Base-by-base conservation (phyloP, 1,139 yeast genomes). In the Geotrichum histeridarum region DNA sequence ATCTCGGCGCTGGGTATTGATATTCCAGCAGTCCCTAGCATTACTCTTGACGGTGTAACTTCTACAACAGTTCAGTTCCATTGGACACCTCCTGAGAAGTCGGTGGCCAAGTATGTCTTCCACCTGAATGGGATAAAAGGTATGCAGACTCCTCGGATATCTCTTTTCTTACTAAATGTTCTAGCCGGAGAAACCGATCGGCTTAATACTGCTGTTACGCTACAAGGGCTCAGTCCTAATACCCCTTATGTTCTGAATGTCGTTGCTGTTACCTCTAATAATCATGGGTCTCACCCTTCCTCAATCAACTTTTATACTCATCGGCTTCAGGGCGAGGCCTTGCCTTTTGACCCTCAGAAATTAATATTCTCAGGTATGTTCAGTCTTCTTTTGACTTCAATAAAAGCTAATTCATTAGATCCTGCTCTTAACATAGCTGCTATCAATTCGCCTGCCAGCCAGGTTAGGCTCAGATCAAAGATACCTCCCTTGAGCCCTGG, bases 1-100 rank as follows among this genome's bases (percentile, higher is more conserved):
- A 76, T 81, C 51, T 75, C 74, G 58, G 68, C 74, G 12, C 67
- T 83, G 48, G 78, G 79, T 51, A 75, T 83, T 32, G 76, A 76
- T 41, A 76, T 82, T 14, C 86, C 88, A 1, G 75, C 76, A 36
- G 73, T 82, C 5, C 83, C 85, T 0, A 71, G 75, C 52, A 74
- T 82, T 7, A 78, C 84, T 4, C 74, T 83, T 11, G 85, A 81
- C 60, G 74, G 75, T 57, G 76, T 83, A 42, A 74, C 82, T 0
- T 70, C 73, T 38, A 69, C 73, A 14, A 68, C 77, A 4, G 75
- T 82, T 27, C 73, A 77, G 6, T 59, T 83, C 30, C 86, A 82
- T 61, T 83, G 87, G 88, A 79, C 79, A 48, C 55, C 65, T 42
- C 68, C 75, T 46, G 67, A 66, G 54, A 57, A 65, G 39, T 48